Conservation (phyloP, 2,329 filamentous ascomycete genomes). For the Leptographium wingfieldii region DNA sequence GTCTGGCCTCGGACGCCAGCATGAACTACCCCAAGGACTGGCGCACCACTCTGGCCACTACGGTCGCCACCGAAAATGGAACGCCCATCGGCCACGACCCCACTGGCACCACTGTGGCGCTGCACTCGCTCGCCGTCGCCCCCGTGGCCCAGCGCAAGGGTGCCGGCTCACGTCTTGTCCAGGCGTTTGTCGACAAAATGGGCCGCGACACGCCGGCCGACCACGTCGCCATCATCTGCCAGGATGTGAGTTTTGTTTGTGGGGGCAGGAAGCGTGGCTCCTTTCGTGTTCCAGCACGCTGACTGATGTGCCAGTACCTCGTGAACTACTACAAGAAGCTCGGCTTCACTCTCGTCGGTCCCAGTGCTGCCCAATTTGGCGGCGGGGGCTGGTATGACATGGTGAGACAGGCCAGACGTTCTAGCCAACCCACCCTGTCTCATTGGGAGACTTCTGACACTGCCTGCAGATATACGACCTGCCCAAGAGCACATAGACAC, state of each 20-base stretch:
- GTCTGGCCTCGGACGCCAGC: constrained; percentile 56
- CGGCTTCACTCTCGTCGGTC: constrained; percentile 57
- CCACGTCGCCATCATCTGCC: constrained; percentile 62
- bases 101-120: constrained; percentile 58
- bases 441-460: not conserved
- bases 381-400: constrained; percentile 76
- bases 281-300: not conserved
- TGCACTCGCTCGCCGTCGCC: constrained; percentile 73
- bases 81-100: constrained; percentile 55
- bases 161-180: constrained; percentile 61
- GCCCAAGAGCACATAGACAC: not conserved
- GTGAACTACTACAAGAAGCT: constrained; percentile 65
- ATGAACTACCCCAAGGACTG: constrained; percentile 65
- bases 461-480: constrained; percentile 2
- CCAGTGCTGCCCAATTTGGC: constrained; percentile 58
- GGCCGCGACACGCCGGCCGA: constrained; percentile 20
- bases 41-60: constrained; percentile 33
- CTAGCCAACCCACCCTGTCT: not conserved
- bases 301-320: constrained; percentile 35
- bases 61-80: constrained; percentile 17
- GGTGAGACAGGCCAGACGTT: constrained; percentile 33
- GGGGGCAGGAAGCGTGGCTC: no score
- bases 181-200: constrained; percentile 67
- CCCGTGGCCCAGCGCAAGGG: constrained; percentile 63
- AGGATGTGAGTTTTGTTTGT: constrained; percentile 35